Evolutionary conservation across 495 filamentous ascomycete genomes (phyloP).

Genomic region (Cercophora newfieldiana): DNA sequence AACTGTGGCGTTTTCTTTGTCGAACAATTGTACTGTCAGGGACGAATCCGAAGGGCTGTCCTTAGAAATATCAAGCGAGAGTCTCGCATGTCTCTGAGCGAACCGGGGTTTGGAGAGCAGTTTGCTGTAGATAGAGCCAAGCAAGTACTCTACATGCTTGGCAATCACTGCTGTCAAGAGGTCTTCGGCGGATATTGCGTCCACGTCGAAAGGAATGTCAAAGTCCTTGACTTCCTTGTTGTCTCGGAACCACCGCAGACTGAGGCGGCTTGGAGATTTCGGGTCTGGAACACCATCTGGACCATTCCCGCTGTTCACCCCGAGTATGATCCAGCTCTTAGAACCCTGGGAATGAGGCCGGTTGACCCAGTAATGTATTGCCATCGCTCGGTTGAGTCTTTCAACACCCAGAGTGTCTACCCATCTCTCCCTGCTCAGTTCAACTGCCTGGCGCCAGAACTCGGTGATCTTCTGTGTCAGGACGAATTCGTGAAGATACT

Average conservation of each 20-base stretch:
- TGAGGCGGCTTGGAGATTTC: slow-evolving; percentile 52
- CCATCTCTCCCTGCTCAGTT: slow-evolving; percentile 69
- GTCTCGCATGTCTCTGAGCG: slow-evolving; percentile 51
- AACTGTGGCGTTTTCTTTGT: slow-evolving; percentile 56
- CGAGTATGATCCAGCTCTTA: slow-evolving; percentile 91
- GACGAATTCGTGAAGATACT: slow-evolving; percentile 79
- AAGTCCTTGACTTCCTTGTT: slow-evolving; percentile 67
- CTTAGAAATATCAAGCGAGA: slow-evolving; percentile 54
- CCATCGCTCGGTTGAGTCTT: slow-evolving; percentile 70
- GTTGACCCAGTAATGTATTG: slow-evolving; percentile 86
- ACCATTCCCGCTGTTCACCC: slow-evolving; percentile 64
- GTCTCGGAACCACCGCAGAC: slow-evolving; percentile 82
- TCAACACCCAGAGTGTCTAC: slow-evolving; percentile 72
- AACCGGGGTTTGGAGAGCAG: slow-evolving; percentile 61
- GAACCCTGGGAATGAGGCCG: slow-evolving; percentile 52
- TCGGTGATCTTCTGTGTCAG: slow-evolving; percentile 85
- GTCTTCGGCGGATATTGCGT: slow-evolving; percentile 66
- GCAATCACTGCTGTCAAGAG: slow-evolving; percentile 74
- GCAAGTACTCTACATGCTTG: slow-evolving; percentile 66
- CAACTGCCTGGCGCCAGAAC: slow-evolving; percentile 71
- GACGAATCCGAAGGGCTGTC: slow-evolving; percentile 64
- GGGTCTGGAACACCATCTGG: slow-evolving; percentile 33
- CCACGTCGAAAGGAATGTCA: slow-evolving; percentile 63
- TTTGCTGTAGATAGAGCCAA: slow-evolving; percentile 59
- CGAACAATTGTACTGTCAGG: slow-evolving; percentile 67